phyloP scores from a whole-genome alignment of 208 protist genomes.

The Wallacemonas sp. region DNA sequence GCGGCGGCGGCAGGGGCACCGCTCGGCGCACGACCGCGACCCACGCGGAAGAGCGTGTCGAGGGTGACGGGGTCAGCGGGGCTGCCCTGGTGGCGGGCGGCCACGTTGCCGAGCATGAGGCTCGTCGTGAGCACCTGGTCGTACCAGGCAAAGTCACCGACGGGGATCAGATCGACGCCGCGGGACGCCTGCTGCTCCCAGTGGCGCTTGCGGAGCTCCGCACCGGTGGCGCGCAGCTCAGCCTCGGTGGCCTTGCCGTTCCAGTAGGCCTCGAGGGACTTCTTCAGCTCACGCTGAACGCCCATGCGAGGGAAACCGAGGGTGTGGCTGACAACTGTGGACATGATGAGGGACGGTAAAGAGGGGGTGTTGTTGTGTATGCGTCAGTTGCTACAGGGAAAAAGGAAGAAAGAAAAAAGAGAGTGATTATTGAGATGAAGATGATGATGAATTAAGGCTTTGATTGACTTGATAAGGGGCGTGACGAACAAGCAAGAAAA shows the following conservation, averaged over 20 bases:
- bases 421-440: neutral
- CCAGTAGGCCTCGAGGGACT: constrained; percentile 87
- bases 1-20: constrained; percentile 52
- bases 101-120: constrained; percentile 78
- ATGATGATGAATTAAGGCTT: constrained; percentile 17
- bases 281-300: constrained; percentile 82
- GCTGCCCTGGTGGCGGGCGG: constrained; percentile 43
- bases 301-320: constrained; percentile 89
- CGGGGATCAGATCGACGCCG: constrained; percentile 65
- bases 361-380: constrained; percentile 18
- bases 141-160: constrained; percentile 83
- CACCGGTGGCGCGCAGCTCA: constrained; percentile 43
- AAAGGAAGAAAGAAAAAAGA: neutral
- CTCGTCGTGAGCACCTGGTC: constrained; percentile 79
- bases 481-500: neutral
- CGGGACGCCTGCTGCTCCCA: constrained; percentile 44
- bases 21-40: constrained; percentile 62
- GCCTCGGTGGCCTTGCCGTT: constrained; percentile 47
- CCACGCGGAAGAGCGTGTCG: constrained; percentile 88
- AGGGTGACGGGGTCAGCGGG: constrained; percentile 35
- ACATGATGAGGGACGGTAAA: constrained; percentile 6
- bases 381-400: too few species aligned
- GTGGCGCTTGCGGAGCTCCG: constrained; percentile 38
- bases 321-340: constrained; percentile 40
- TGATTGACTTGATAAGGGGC: constrained; percentile 1